phyloP scores from a whole-genome alignment of 176 grass and related monocot species.

The Ananas comosus region DNA sequence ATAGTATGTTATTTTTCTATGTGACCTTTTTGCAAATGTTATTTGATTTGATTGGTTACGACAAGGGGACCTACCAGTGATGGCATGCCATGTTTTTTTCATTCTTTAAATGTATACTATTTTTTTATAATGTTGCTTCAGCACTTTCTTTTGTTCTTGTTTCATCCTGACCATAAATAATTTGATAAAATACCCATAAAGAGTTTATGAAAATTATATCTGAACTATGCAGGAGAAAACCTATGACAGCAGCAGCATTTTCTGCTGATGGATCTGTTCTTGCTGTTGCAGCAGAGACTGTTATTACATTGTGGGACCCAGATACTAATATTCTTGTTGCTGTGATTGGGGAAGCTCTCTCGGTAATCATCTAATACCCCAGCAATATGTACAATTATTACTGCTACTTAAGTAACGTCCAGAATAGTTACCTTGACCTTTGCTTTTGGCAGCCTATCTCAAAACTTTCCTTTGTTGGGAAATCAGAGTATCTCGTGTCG shows the following conservation, averaged over 20 bases:
- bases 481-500: constrained; percentile 59
- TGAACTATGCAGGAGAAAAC: constrained; percentile 58
- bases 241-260: constrained; percentile 77
- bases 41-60: not conserved
- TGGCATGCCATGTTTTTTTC: not conserved
- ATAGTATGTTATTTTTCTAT: too few species aligned
- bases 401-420: not conserved
- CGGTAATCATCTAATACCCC: constrained; percentile 42
- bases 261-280: constrained; percentile 92
- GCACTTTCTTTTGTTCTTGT: not conserved
- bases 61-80: not conserved
- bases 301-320: constrained; percentile 89
- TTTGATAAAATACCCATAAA: not conserved
- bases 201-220: not conserved
- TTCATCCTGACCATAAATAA: not conserved
- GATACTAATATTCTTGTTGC: constrained; percentile 72
- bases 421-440: constrained; percentile 9
- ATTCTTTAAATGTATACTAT: not conserved
- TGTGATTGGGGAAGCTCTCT: constrained; percentile 74
- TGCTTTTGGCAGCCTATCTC: constrained; percentile 57
- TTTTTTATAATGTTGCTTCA: not conserved
- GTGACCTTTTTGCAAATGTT: too few species aligned
- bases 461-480: constrained; percentile 62
- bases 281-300: constrained; percentile 71
- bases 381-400: not conserved